A percentile compares a stretch with the other conserved stretches of the same genome.
Evolutionary conservation across 164 flowering plant species (phyloP).

Genomic region (Berberis vulgaris): DNA sequence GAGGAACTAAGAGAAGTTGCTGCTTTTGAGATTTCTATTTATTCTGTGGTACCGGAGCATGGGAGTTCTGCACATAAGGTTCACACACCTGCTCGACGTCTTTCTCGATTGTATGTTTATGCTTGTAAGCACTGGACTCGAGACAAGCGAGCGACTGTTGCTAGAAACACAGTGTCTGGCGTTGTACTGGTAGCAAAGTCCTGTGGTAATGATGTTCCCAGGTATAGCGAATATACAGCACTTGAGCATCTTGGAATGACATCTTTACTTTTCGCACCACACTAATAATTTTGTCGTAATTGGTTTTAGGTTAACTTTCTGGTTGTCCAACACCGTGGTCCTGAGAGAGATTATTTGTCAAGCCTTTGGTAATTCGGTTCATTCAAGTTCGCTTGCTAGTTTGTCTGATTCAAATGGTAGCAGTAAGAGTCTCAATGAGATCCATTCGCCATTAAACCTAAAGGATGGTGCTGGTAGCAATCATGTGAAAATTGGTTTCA

Average conservation of each 20-base stretch:
- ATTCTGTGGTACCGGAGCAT: constrained; percentile 93
- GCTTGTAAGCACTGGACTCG: constrained; percentile 90
- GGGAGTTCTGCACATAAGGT: constrained; percentile 97
- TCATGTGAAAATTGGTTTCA: constrained; percentile 34
- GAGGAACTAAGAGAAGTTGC: constrained; percentile 95
- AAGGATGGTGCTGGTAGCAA: constrained; percentile 34
- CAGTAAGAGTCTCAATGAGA: constrained; percentile 31
- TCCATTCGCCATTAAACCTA: constrained; percentile 36
- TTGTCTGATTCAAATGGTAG: constrained; percentile 37
- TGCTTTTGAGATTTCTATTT: constrained; percentile 88
- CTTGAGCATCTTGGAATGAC: background rate
- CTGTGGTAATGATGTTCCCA: constrained; percentile 89
- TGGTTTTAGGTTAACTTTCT: constrained; percentile 71
- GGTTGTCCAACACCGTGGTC: constrained; percentile 88
- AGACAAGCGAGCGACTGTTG: constrained; percentile 70
- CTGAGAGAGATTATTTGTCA: constrained; percentile 78
- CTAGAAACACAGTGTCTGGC: constrained; percentile 86
- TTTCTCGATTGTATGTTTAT: constrained; percentile 87
- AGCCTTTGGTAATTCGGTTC: constrained; percentile 66
- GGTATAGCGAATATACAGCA: constrained; percentile 32
- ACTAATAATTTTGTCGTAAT: constrained; percentile 8
- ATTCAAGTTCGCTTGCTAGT: constrained; percentile 29
- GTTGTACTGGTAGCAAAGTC: constrained; percentile 80
- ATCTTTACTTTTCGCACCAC: background rate
- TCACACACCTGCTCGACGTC: constrained; percentile 96